Evolutionary conservation across 1,284 basidiomycete species (phyloP).

Genomic region (Albatrellus sp.): DNA sequence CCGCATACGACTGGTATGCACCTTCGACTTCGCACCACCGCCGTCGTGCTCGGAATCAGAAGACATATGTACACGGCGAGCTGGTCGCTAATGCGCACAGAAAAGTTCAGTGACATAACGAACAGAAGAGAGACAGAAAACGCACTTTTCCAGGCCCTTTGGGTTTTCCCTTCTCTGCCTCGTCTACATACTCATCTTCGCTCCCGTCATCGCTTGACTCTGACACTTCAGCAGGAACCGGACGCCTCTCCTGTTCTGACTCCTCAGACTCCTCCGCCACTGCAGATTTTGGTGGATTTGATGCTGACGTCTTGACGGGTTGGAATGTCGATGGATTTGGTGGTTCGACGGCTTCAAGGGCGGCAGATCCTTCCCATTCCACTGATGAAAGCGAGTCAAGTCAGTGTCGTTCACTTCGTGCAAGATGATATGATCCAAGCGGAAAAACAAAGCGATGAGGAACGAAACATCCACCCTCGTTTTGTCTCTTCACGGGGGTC

Average conservation of each 20-base stretch:
- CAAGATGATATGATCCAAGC: no score
- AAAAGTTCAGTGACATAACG: background rate
- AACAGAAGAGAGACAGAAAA: conserved; percentile 7
- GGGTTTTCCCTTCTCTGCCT: conserved; percentile 18
- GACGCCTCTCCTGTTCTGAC: conserved; percentile 7
- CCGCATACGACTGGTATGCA: conserved; percentile 12
- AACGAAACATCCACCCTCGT: no score
- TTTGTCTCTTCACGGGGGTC: no score
- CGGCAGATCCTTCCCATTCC: conserved; percentile 57
- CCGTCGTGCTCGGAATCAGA: conserved; percentile 10
- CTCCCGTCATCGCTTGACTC: conserved; percentile 40
- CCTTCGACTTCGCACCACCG: conserved; percentile 5
- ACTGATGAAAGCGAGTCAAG: conserved; percentile 28
- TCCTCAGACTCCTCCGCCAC: conserved; percentile 13
- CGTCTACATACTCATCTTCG: conserved; percentile 58
- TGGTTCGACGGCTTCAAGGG: conserved; percentile 22
- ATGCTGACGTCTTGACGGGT: conserved; percentile 3
- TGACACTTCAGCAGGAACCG: conserved; percentile 15
- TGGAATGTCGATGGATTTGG: conserved; percentile 7
- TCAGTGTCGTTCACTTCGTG: no score
- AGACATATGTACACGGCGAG: conserved; percentile 13
- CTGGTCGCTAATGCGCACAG: conserved; percentile 10
- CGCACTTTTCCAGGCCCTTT: conserved; percentile 31
- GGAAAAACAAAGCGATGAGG: no score
- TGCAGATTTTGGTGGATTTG: conserved; percentile 5